Conservation (phyloP, 2,329 filamentous ascomycete species). For the Colletotrichum limetticola region DNA sequence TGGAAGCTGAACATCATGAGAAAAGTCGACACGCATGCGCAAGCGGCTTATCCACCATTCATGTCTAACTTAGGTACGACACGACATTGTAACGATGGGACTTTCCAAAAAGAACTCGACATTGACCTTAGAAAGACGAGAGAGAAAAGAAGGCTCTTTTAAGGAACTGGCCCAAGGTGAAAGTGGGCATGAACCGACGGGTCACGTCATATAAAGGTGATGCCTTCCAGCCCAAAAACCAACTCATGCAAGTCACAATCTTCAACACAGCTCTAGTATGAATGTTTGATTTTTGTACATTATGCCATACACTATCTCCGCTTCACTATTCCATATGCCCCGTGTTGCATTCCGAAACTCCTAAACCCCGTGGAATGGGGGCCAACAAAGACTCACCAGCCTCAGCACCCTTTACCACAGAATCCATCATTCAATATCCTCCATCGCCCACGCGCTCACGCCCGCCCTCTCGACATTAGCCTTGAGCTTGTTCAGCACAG, state of each 20-base stretch:
- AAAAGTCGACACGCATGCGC: too few relatives aligned
- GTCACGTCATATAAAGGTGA: not conserved
- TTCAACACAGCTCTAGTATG: not conserved
- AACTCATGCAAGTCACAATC: not conserved
- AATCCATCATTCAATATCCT: constrained; percentile 55
- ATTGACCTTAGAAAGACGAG: too few relatives aligned
- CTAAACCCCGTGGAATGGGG: not conserved
- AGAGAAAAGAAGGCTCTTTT: too few relatives aligned
- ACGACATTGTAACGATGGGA: too few relatives aligned
- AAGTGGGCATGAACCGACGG: not conserved
- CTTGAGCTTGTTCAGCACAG: constrained; percentile 63
- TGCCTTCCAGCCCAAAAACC: not conserved
- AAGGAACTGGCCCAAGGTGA: too few relatives aligned
- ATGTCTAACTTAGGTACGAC: too few relatives aligned
- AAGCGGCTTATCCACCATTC: too few relatives aligned
- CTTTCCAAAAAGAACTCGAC: too few relatives aligned
- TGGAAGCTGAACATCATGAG: too few relatives aligned
- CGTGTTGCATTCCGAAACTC: constrained; percentile 21
- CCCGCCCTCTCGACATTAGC: constrained; percentile 60
- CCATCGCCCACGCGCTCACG: constrained; percentile 61
- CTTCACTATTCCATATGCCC: constrained; percentile 12
- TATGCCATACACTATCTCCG: constrained; percentile 33
- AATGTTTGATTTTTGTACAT: constrained; percentile 26
- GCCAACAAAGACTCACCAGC: not conserved
- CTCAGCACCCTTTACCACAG: not conserved